phyloP scores from a whole-genome alignment of 768 basidiomycete genomes.

The Lactarius tabidus region DNA sequence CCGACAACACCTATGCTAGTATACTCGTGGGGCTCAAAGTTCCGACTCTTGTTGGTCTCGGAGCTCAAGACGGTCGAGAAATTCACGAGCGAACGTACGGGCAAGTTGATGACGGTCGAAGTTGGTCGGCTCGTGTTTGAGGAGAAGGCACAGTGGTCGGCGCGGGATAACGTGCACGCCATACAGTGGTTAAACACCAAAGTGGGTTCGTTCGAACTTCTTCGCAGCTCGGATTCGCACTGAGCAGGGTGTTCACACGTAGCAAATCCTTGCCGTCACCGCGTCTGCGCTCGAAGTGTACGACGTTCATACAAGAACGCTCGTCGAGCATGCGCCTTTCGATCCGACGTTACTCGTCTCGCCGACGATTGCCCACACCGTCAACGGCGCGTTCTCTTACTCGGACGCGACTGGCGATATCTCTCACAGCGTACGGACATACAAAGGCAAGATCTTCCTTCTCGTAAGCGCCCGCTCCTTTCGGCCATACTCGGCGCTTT shows the following conservation, averaged over 20 bases:
- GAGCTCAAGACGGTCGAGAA: constrained; percentile 54
- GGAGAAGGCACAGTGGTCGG: constrained; percentile 54
- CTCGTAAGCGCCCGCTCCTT: constrained; percentile 52
- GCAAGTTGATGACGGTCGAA: constrained; percentile 56
- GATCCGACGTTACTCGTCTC: constrained; percentile 54
- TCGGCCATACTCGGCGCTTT: constrained; percentile 1
- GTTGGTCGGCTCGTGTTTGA: constrained; percentile 63
- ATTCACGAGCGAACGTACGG: constrained; percentile 50
- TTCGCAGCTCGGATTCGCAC: background rate
- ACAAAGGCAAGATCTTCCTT: constrained; percentile 89
- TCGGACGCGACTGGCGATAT: constrained; percentile 50
- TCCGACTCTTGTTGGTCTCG: constrained; percentile 63
- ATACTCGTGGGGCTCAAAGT: constrained; percentile 75
- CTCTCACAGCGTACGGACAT: constrained; percentile 68
- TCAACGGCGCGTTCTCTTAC: constrained; percentile 46
- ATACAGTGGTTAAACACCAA: constrained; percentile 85
- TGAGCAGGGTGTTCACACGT: background rate
- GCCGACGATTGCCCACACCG: constrained; percentile 46
- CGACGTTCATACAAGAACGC: constrained; percentile 51
- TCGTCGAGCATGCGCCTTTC: constrained; percentile 61
- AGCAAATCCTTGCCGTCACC: constrained; percentile 73
- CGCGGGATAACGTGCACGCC: constrained; percentile 60
- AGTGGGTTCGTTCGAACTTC: constrained; percentile 54
- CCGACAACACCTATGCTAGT: constrained; percentile 62
- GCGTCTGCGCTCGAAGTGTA: constrained; percentile 58